Percentiles rank a stretch among this genome's conserved stretches.
Evolutionary conservation across 106 monocot genomes (phyloP).

Genomic region (Agapanthus africanus): DNA sequence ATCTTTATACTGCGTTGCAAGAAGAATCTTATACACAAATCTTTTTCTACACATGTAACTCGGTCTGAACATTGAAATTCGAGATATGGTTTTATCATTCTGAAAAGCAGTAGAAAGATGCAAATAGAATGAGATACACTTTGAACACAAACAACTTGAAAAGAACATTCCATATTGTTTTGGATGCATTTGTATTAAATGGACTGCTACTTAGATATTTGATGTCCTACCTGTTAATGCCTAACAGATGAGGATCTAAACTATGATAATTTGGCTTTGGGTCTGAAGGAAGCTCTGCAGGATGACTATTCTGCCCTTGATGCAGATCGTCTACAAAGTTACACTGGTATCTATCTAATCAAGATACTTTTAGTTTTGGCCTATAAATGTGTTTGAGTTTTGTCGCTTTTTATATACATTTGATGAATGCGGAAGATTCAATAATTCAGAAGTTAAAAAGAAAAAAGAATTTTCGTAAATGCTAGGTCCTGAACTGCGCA

Average conservation of each 20-base stretch:
- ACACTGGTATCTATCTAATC: slow-evolving; percentile 51
- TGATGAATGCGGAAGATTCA: background rate
- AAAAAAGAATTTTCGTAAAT: slow-evolving; percentile 3
- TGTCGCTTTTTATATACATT: background rate
- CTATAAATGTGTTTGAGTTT: background rate
- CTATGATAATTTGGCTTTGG: slow-evolving; percentile 83
- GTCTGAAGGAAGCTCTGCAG: slow-evolving; percentile 67
- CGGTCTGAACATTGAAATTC: too few relatives aligned
- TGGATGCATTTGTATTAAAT: background rate
- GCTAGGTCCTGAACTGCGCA: slow-evolving; percentile 65
- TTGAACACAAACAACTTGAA: background rate
- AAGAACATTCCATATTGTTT: background rate
- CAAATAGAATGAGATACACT: background rate
- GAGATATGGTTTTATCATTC: background rate
- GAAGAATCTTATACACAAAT: too few relatives aligned
- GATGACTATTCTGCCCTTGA: slow-evolving; percentile 70
- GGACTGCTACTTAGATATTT: background rate
- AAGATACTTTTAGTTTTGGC: background rate
- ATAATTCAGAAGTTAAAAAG: background rate
- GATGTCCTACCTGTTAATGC: background rate
- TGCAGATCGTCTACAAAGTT: slow-evolving; percentile 79
- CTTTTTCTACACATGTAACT: too few relatives aligned
- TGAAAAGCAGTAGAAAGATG: background rate
- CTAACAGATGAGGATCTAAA: slow-evolving; percentile 68
- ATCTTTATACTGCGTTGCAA: too few relatives aligned